Evolutionary conservation across 164 flowering plant genomes (phyloP), one percentile per base, ranked within the genome.

Genomic region (Houttuynia cordata): DNA sequence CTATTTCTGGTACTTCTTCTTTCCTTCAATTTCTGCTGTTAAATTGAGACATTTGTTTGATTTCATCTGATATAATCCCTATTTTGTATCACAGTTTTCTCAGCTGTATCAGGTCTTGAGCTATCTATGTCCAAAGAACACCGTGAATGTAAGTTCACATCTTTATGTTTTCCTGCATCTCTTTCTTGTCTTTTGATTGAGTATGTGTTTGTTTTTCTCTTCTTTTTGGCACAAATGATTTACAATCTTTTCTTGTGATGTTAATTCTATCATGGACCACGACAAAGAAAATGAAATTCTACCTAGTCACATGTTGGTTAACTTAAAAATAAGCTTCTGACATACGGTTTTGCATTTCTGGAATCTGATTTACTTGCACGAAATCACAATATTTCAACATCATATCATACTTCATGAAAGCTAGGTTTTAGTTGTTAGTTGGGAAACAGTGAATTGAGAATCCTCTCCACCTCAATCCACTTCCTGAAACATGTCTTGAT

Each of bases 91-190:
- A 70, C 65, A 87, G 91, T 87, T 70, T 87, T 84, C 71, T 77
- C 95, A 12, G 95, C 91, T 2, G 95, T 87, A n/a, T 91, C 96
- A 42, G 96, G 97, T 55, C 93, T 91, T 12, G 96, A 87, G 80
- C 69, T 88, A 45, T 81, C 80, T 56, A 87, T 87, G 91, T 84
- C 97, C 21, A 83, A 77, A 69, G 85, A 77, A 55, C 93, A 81
- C 64, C 96, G 83, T 64, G 72, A 77, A 53, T 84, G 97, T 91
- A 84, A 86, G 91, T n/a, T 56, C 37, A 63, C 65, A 65, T 10
- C 18, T 41, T 54, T 39, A 49, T 41, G n/a, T 53, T 39, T 7
- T 62, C 41, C 51, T 51, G 18, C 22, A 7, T n/a, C 24, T 4
- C 51, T 3, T 6, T 56, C 22, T 30, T 30, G 2, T 30, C 4